Evolutionary conservation across 148 eudicot species (phyloP).

Genomic region (Diospyros kaki): DNA sequence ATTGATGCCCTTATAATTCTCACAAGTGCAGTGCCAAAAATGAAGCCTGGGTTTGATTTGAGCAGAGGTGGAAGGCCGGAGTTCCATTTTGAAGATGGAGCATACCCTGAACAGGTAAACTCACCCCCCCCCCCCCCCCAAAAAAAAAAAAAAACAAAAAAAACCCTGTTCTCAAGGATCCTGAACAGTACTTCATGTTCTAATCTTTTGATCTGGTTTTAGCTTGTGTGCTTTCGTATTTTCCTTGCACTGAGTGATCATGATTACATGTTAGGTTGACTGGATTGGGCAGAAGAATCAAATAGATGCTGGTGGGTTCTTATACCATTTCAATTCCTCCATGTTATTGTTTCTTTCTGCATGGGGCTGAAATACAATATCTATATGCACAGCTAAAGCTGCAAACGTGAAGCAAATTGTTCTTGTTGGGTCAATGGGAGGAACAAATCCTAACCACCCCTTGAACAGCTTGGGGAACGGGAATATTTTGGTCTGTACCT

Average conservation of each 20-base stretch:
- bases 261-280: slow-evolving; percentile 57
- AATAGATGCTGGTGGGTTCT: slow-evolving; percentile 78
- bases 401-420: slow-evolving; percentile 97
- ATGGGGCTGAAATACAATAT: slow-evolving; percentile 2
- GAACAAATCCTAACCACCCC: slow-evolving; percentile 76
- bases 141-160: too few species aligned
- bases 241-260: not conserved
- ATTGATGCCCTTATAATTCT: slow-evolving; percentile 85
- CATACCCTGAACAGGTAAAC: slow-evolving; percentile 78
- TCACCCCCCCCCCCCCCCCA: too few species aligned
- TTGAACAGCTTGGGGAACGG: slow-evolving; percentile 86
- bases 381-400: slow-evolving; percentile 73
- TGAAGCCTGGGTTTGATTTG: slow-evolving; percentile 91
- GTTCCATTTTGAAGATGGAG: slow-evolving; percentile 76
- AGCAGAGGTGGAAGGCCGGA: slow-evolving; percentile 72
- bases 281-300: slow-evolving; percentile 99
- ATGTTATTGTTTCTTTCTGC: not conserved
- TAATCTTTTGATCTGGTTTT: not conserved
- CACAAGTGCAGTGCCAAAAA: slow-evolving; percentile 84
- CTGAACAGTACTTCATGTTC: not conserved
- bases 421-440: slow-evolving; percentile 98
- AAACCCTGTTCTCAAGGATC: not conserved
- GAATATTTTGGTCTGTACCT: slow-evolving; percentile 68
- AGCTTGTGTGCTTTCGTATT: not conserved
- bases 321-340: not conserved